Evolutionary conservation across 345 rosid species (phyloP), one percentile per base, ranked within the genome.

Genomic region (Lepidium africanum): DNA sequence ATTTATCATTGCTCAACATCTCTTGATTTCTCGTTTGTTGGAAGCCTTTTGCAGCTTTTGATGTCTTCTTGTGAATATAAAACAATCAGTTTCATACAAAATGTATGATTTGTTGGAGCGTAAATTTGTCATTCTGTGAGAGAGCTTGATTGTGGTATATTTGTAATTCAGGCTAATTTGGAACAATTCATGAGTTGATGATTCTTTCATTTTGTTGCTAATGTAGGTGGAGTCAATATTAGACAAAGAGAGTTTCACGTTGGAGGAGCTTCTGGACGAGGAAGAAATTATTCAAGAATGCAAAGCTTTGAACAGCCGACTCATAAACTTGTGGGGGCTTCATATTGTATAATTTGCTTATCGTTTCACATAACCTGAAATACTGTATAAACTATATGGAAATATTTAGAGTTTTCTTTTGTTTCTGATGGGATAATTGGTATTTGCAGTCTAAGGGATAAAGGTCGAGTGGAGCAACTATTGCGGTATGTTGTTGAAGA

Each of bases 211-310:
- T 55, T 59, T 59, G 10, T 35, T 23, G n/a, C 9, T 41, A 23
- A 12, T 49, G 16, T 63, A 93, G 99, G 97, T 94, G 85, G 97
- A 94, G 62, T 77, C 97, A 1, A 65, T 94, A 23, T 78, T 94
- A 3, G 96, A 94, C 85, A 91, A 87, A 77, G 99, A 89, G 42
- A 80, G 71, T 62, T 94, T 79, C 78, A 84, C 97, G 0, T 76
- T 94, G 86, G 99, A 89, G 68, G 97, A 91, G 83, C 96, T 94
- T 67, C 78, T 94, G 72, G 99, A 94, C 49, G 99, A 94, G 80
- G 99, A 94, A 83, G 99, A 91, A 64, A 87, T 91, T 70, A 91
- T 94, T 62, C 99, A 94, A 79, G 99, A 94, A 67, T 94, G 99
- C 97, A 94, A 91, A 81, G 92, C 90, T 48, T 77, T 91, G 67